Percentiles rank a stretch among this genome's conserved stretches.
Evolutionary conservation across 1,284 basidiomycete species (phyloP).

Genomic region (Ceratobasidium sp.): DNA sequence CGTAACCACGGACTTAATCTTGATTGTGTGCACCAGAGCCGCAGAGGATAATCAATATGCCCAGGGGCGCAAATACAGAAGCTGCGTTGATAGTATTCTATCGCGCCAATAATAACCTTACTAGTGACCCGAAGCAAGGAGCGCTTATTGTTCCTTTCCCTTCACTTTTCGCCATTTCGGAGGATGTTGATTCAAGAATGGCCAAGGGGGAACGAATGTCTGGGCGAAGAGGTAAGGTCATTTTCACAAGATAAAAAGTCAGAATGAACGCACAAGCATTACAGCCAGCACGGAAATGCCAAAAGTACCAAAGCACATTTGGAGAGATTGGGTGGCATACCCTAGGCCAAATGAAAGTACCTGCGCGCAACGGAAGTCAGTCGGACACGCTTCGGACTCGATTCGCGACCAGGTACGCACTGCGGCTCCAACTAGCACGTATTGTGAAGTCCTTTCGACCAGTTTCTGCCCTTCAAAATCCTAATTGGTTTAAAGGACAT

Average conservation of each 20-base stretch:
- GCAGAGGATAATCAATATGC: too few species aligned
- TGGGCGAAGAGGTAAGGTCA: conserved; percentile 53
- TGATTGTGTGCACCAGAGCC: too few species aligned
- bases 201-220: conserved; percentile 79
- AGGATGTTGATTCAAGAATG: conserved; percentile 72
- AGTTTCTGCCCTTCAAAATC: conserved; percentile 80
- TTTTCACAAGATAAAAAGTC: conserved; percentile 19
- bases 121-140: too few species aligned
- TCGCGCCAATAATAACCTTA: too few species aligned
- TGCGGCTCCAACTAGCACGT: conserved; percentile 59
- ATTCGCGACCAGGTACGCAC: conserved; percentile 58
- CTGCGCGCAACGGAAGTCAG: conserved; percentile 57
- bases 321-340: conserved; percentile 70
- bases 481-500: conserved; percentile 56
- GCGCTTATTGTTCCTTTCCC: conserved; percentile 54
- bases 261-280: conserved; percentile 64
- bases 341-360: conserved; percentile 74
- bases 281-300: conserved; percentile 63
- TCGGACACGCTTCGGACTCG: neutral
- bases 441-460: conserved; percentile 67
- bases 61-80: too few species aligned
- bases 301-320: conserved; percentile 70
- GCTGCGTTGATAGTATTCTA: too few species aligned
- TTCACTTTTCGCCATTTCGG: conserved; percentile 71
- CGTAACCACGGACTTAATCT: too few species aligned